Evolutionary conservation across 805 yeast genomes (phyloP), one percentile per base, ranked within the genome.

Genomic region (Candida alai): DNA sequence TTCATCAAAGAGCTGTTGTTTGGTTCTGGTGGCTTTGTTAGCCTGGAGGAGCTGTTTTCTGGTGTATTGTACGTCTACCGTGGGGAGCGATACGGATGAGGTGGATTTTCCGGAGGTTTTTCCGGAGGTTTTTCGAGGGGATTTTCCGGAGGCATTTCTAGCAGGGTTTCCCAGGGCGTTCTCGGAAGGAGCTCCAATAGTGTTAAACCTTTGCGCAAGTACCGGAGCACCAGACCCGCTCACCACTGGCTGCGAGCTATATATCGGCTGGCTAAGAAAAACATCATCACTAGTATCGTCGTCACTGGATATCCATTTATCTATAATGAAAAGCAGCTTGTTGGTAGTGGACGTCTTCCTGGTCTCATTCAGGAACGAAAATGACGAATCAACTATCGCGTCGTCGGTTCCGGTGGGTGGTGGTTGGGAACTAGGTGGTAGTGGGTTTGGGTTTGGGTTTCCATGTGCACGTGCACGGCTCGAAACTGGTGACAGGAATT

Each of bases 1-100:
- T 37, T 74, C 77, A 2, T 58, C 42, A 19, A 76, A 49, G 4
- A 78, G 54, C 22, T 75, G 80, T 6, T 67, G 76, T 45, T 71
- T 76, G 15, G 68, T 55, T 32, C 77, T 52, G 3, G 52, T 52
- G 3, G 51, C 56, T 36, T 44, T 57, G 37, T 67, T 67, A 6
- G 58, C 69, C 8, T 53, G 60, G 5, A 49, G 51, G 32, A 67
- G 45, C 16, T 62, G 60, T 28, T 61, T 60, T 14, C 47, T 28
- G 2, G 60, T 38, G 35, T 48, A 57, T 14, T 37, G 17, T 30
- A 30, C 27, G 8, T 34, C 38, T 8, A 24, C 12, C 6, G 8
- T 17, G 13, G 29, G 24, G 2, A 9, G 23, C 18, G 20, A 24
- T 9, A 17, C 13, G 8, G 27, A n/a, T n/a, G n/a, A n/a, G n/a